These are phyloP conservation scores for Phytophthora pistaciae DNA, from an alignment of 352 stramenopile species.

Conservation along the genomic window DNA sequence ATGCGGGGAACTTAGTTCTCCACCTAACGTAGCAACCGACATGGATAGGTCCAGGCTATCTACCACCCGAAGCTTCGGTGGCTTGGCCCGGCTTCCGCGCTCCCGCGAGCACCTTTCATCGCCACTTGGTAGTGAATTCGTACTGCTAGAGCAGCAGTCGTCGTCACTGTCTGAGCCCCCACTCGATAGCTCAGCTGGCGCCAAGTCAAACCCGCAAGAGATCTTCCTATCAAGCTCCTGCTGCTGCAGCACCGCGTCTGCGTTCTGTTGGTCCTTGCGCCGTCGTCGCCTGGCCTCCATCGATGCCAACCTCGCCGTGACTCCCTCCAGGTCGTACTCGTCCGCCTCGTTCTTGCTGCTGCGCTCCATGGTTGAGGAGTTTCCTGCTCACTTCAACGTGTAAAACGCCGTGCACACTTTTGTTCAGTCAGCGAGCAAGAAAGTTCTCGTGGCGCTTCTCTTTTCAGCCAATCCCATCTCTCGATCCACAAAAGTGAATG, in stretches of 20 bases:
- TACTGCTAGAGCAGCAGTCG: slow-evolving; percentile 23
- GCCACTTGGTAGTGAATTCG: slow-evolving; percentile 26
- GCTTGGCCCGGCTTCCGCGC: neutral
- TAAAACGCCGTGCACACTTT: slow-evolving; percentile 9
- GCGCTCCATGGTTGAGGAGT: neutral
- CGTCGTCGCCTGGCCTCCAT: slow-evolving; percentile 38
- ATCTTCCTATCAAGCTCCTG: slow-evolving; percentile 8
- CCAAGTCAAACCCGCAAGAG: slow-evolving; percentile 47
- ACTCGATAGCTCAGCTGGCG: slow-evolving; percentile 32
- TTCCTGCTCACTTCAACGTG: slow-evolving; percentile 22
- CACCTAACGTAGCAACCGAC: slow-evolving; percentile 46
- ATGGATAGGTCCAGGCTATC: slow-evolving; percentile 79
- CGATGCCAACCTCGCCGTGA: slow-evolving; percentile 47
- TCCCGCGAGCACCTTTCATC: neutral
- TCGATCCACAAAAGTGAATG: neutral
- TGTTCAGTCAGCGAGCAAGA: neutral
- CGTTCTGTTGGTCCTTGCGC: slow-evolving; percentile 4
- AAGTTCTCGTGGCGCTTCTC: slow-evolving; percentile 12
- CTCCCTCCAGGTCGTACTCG: slow-evolving; percentile 52
- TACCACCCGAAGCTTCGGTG: slow-evolving; percentile 27
- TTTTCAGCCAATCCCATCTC: slow-evolving; percentile 5
- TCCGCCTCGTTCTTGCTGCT: slow-evolving; percentile 25
- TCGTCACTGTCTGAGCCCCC: slow-evolving; percentile 26
- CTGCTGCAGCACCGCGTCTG: neutral
- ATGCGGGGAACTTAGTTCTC: neutral